These are phyloP conservation scores for Pleurotus platypus DNA, from an alignment of 768 basidiomycete species.

Conservation along the genomic window DNA sequence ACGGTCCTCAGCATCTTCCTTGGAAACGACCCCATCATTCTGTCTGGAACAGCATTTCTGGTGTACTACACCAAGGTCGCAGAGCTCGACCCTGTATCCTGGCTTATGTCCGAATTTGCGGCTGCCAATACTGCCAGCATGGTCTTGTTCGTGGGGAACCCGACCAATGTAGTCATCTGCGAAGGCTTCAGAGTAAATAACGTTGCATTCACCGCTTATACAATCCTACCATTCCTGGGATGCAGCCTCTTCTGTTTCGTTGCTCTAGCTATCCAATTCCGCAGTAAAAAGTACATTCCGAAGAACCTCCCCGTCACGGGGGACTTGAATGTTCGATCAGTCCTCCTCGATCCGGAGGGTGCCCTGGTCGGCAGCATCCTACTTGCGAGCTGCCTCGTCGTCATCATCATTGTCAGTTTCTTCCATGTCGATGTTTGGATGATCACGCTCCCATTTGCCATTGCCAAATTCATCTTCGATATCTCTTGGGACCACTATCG, in stretches of 20 bases:
- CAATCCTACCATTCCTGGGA: conserved; percentile 76
- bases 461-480: conserved; percentile 70
- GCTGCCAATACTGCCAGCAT: conserved; percentile 78
- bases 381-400: conserved; percentile 62
- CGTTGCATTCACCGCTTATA: conserved; percentile 76
- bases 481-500: conserved; percentile 54
- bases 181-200: conserved; percentile 82
- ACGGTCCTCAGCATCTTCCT: conserved; percentile 71
- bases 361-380: conserved; percentile 72
- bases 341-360: conserved; percentile 69
- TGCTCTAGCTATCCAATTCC: conserved; percentile 59
- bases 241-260: conserved; percentile 60
- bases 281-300: conserved; percentile 50
- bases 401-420: conserved; percentile 75
- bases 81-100: conserved; percentile 51
- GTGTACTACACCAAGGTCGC: conserved; percentile 82
- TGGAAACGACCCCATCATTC: conserved; percentile 94
- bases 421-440: conserved; percentile 78
- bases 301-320: conserved; percentile 31
- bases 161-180: conserved; percentile 91
- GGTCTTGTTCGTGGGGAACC: conserved; percentile 82
- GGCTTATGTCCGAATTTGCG: conserved; percentile 75
- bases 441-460: conserved; percentile 80
- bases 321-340: conserved; percentile 49
- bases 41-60: conserved; percentile 88